Evolutionary conservation across 768 basidiomycete genomes (phyloP), one percentile per base, ranked within the genome.

Genomic region (Russula virescens): DNA sequence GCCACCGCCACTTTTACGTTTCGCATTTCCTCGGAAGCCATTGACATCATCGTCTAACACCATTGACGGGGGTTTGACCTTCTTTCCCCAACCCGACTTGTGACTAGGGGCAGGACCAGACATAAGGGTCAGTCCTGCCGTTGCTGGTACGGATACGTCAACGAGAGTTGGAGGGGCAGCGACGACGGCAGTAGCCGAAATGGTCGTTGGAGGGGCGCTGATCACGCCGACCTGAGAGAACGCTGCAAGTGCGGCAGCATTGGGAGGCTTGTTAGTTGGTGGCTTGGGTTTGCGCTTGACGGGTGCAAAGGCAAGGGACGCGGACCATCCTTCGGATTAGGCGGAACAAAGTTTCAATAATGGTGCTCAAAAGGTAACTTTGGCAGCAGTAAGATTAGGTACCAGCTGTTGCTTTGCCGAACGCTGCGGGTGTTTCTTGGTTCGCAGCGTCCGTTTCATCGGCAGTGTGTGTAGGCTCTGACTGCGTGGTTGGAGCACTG

Each of bases 1-100:
- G 10, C 74, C 73, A 1, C 79, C 81, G 18, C 74, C 78, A 64
- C 80, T 79, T 65, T 78, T 84, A 62, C 81, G 84, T 58, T 81
- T 83, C 50, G 81, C 76, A 13, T 79, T 77, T 14, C 80, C 69
- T 69, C 84, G 88, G 74, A 88, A 94, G 1, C 91, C 91, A 61
- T 94, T 94, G 65, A 94, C 78, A 64, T 94, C 90, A 63, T 94
- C 92, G 63, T 94, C 91, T 11, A 94, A 81, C 23, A 93, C 79
- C 90, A 94, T 93, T 0, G 89, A 89, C 3, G 92, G 92, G 18
- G 92, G 91, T 69, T 92, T 92, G 70, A 93, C 86, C 71, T 92
- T 92, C 75, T 87, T 89, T 47, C 88, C 88, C 91, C 91, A 92
- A 67, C 86, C 85, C 66, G 53, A 74, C 69, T 66, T 78, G 72